Evolutionary conservation across 129 eudicot species (phyloP).

Genomic region (Gnaphalium uliginosum): DNA sequence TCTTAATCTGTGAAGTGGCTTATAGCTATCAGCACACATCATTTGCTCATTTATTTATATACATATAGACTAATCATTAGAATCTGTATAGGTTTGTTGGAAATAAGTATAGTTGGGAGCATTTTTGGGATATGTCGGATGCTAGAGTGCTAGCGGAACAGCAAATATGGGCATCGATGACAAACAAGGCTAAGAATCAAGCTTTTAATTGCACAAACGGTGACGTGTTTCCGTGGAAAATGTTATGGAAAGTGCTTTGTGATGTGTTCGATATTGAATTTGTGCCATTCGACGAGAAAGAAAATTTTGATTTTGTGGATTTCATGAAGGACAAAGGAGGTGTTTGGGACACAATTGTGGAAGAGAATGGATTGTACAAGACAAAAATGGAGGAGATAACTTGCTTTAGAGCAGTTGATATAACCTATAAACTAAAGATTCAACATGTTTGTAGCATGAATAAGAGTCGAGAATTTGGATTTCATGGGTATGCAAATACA

Average conservation of each 20-base stretch:
- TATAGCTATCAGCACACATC: too few relatives aligned
- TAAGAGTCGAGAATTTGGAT: background rate
- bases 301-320: background rate
- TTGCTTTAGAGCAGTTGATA: background rate
- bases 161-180: background rate
- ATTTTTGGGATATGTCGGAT: background rate
- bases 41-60: too few relatives aligned
- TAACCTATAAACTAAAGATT: background rate
- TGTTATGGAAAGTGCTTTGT: background rate
- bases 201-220: conserved; percentile 6
- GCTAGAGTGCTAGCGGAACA: background rate
- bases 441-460: conserved; percentile 8
- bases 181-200: background rate
- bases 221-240: background rate
- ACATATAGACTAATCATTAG: too few relatives aligned
- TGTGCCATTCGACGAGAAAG: background rate
- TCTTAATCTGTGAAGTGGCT: too few relatives aligned
- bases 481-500: conserved; percentile 3
- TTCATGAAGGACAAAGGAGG: background rate
- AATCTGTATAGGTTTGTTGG: background rate
- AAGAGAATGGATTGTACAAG: background rate
- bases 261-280: background rate
- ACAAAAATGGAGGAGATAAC: background rate
- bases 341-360: background rate
- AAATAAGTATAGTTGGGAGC: background rate